A percentile compares a stretch with the other conserved stretches of the same genome.
Evolutionary conservation across 1,284 basidiomycete species (phyloP).

Genomic region (Sanguinoderma infundibulare): DNA sequence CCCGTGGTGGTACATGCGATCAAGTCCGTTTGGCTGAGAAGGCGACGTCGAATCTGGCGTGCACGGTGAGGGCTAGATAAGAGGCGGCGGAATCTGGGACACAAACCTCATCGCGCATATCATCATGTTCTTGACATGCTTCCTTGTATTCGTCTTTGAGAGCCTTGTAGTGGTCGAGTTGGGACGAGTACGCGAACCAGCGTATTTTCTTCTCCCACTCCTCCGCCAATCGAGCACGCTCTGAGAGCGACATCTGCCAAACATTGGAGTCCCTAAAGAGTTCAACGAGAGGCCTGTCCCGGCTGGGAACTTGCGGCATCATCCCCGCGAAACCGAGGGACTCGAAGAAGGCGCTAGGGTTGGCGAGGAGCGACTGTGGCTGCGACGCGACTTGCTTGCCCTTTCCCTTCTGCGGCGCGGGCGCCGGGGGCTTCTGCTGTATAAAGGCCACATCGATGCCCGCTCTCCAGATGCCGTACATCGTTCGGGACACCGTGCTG

Average conservation of each 20-base stretch:
- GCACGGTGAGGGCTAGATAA: not conserved
- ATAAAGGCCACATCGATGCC: constrained; percentile 29
- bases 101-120: constrained; percentile 42
- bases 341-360: constrained; percentile 30
- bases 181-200: constrained; percentile 34
- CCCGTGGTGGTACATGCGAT: constrained; percentile 77
- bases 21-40: constrained; percentile 56
- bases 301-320: constrained; percentile 24
- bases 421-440: not conserved
- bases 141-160: constrained; percentile 38
- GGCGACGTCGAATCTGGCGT: constrained; percentile 24
- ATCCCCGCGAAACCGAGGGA: constrained; percentile 6
- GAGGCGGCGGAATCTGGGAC: not conserved
- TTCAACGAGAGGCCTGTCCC: constrained; percentile 15
- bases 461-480: constrained; percentile 53
- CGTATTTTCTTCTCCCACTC: constrained; percentile 33
- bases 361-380: constrained; percentile 1
- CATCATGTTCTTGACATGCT: constrained; percentile 37
- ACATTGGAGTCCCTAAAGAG: constrained; percentile 22
- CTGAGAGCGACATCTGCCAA: constrained; percentile 34
- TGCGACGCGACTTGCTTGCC: not conserved
- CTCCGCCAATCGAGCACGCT: constrained; percentile 28
- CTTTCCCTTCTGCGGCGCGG: constrained; percentile 9
- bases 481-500: constrained; percentile 12
- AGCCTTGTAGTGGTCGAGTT: constrained; percentile 41